Evolutionary conservation across 139 green algal genomes (phyloP), one percentile per base, ranked within the genome.

Genomic region (Chlamydomonas sphaeroides): DNA sequence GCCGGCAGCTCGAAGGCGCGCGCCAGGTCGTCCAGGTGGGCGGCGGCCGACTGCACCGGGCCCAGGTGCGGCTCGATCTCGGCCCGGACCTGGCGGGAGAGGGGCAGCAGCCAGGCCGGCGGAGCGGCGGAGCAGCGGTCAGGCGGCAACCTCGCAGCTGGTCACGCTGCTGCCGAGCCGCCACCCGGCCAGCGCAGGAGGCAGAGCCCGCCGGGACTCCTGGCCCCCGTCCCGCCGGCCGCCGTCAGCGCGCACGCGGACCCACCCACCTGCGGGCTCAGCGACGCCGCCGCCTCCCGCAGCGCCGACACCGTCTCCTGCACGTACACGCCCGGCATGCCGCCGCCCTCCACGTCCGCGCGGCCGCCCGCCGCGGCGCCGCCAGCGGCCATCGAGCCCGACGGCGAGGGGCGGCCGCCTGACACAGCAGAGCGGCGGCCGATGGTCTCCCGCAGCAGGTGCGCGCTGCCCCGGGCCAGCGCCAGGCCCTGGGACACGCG

Each of bases 31-130:
- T 70, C 38, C 69, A 86, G 45, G 15, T 67, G 81, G 26, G 2
- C 26, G 14, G 72, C 81, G 4, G 81, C 71, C 0, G 28, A 35
- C 18, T 41, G 59, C 38, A 86, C 71, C 5, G 63, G 57, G 26
- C 0, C 81, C 33, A 86, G 81, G 59, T 77, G 62, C 28, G 71
- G 57, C 62, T 71, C 57, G 51, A 86, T 86, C 81, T 86, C 81
- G 48, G 59, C 39, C 25, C 74, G 74, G n/a, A 48, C 61, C 74
- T 80, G 66, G 26, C 23, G 32, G 32, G 11, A 14, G 10, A 51
- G 45, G 10, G 45, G 10, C 45, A 51, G 45, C 45, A 51, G 45
- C 45, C 10, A 14, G 10, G 10, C 45, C 10, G 14, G 10, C 45
- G 10, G 14, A 51, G 45, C 45, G 14, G 10, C 45, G 45, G 45